Conservation (phyloP, 2,329 filamentous ascomycete species). For the Macrophomina tecta region DNA sequence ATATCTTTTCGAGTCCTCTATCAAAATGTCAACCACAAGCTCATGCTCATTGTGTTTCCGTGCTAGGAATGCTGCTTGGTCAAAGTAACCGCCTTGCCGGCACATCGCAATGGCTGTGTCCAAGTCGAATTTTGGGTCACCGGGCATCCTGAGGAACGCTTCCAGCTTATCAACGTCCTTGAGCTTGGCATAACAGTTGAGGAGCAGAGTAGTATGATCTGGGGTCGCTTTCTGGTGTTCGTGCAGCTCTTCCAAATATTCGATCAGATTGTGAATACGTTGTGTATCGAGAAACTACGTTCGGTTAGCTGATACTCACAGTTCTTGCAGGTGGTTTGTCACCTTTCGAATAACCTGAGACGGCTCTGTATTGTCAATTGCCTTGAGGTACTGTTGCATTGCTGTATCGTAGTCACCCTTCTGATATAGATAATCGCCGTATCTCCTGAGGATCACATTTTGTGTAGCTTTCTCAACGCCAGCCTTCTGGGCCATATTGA, state of each 20-base stretch:
- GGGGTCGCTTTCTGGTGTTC: slow-evolving; percentile 91
- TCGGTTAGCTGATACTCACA: slow-evolving; percentile 28
- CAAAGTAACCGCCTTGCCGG: slow-evolving; percentile 92
- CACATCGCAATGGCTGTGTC: slow-evolving; percentile 98
- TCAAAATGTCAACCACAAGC: slow-evolving; percentile 91
- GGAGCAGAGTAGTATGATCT: slow-evolving; percentile 89
- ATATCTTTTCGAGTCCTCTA: slow-evolving; percentile 94
- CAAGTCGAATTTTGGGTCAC: slow-evolving; percentile 92
- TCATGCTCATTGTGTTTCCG: slow-evolving; percentile 94
- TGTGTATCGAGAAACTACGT: slow-evolving; percentile 89
- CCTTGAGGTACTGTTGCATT: slow-evolving; percentile 98
- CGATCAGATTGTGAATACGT: slow-evolving; percentile 94
- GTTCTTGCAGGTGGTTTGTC: slow-evolving; percentile 6
- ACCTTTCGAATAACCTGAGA: slow-evolving; percentile 95
- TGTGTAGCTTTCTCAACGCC: slow-evolving; percentile 81
- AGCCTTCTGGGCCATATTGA: slow-evolving; percentile 89
- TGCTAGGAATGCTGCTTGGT: slow-evolving; percentile 94
- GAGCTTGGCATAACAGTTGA: slow-evolving; percentile 97
- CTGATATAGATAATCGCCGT: slow-evolving; percentile 92
- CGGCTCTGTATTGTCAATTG: slow-evolving; percentile 94
- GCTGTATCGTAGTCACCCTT: slow-evolving; percentile 96
- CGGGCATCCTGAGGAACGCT: slow-evolving; percentile 93
- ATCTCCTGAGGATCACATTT: slow-evolving; percentile 89
- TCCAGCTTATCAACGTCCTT: slow-evolving; percentile 98
- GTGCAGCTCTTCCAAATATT: slow-evolving; percentile 95